phyloP scores from a whole-genome alignment of 352 stramenopile genomes.

The Phytophthora vignae region DNA sequence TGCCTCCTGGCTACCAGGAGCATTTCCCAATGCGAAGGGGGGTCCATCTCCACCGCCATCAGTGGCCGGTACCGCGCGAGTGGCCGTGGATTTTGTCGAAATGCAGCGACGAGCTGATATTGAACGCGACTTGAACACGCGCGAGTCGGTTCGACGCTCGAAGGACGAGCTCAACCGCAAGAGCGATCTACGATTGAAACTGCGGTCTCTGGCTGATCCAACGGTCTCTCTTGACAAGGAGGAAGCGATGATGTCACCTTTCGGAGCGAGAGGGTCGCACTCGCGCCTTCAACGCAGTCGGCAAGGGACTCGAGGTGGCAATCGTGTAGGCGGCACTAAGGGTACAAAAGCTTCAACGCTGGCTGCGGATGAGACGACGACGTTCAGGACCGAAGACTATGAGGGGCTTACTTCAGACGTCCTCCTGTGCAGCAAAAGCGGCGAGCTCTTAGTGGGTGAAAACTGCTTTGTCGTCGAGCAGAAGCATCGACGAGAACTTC shows the following conservation, averaged over 20 bases:
- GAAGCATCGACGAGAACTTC: constrained; percentile 51
- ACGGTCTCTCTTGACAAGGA: constrained; percentile 58
- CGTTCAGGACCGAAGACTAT: constrained; percentile 67
- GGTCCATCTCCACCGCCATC: constrained; percentile 13
- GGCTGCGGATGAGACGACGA: constrained; percentile 26
- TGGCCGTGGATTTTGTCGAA: constrained; percentile 46
- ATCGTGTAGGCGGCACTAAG: neutral
- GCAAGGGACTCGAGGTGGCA: constrained; percentile 18
- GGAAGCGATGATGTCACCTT: constrained; percentile 31
- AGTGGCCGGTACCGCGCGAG: constrained; percentile 22
- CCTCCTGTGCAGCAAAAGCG: constrained; percentile 44
- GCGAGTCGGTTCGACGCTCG: constrained; percentile 44
- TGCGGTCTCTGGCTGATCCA: constrained; percentile 62
- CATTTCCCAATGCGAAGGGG: neutral
- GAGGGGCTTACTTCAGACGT: constrained; percentile 56
- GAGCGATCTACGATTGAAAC: constrained; percentile 47
- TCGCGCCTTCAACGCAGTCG: constrained; percentile 23
- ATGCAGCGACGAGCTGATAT: constrained; percentile 53
- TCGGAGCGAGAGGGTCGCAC: constrained; percentile 13
- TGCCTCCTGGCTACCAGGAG: constrained; percentile 9
- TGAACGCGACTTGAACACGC: constrained; percentile 48
- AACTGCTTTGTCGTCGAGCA: constrained; percentile 61
- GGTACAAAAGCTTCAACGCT: neutral
- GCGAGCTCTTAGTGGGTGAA: constrained; percentile 59
- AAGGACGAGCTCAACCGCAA: constrained; percentile 49